Evolutionary conservation across 2,329 filamentous ascomycete genomes (phyloP).

Genomic region (Corinectria fuckeliana): DNA sequence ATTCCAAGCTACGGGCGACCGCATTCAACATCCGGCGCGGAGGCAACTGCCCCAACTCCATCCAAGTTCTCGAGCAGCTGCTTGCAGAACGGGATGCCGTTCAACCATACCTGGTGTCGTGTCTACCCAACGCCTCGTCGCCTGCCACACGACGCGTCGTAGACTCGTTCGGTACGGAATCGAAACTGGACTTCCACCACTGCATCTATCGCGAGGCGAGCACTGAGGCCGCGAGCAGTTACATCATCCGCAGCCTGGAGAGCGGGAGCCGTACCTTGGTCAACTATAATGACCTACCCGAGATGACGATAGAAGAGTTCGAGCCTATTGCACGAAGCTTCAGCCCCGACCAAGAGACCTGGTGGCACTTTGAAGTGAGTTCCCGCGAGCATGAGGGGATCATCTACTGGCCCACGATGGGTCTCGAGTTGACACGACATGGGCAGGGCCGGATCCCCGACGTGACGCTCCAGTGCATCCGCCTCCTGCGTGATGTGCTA

Average conservation of each 20-base stretch:
- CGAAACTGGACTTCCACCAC: constrained; percentile 55
- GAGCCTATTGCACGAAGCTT: constrained; percentile 49
- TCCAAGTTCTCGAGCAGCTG: constrained; percentile 74
- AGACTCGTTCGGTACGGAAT: constrained; percentile 56
- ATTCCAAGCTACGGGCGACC: constrained; percentile 74
- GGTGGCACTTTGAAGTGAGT: constrained; percentile 76
- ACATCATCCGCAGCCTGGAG: constrained; percentile 67
- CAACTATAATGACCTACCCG: constrained; percentile 70
- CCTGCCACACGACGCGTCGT: constrained; percentile 58
- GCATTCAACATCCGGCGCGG: constrained; percentile 66
- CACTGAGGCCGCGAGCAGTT: constrained; percentile 68
- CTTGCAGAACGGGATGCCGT: constrained; percentile 42
- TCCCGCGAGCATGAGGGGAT: constrained; percentile 1
- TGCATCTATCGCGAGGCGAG: constrained; percentile 66
- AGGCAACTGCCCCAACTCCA: constrained; percentile 75
- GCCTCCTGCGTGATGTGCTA: constrained; percentile 55
- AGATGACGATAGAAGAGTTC: constrained; percentile 72
- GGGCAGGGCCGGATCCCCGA: constrained; percentile 68
- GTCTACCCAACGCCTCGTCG: constrained; percentile 61
- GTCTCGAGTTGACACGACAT: constrained; percentile 23
- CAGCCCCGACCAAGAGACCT: constrained; percentile 48
- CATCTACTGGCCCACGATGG: not conserved
- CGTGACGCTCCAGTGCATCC: constrained; percentile 65
- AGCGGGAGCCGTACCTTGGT: constrained; percentile 72
- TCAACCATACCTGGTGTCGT: constrained; percentile 54